Conservation (phyloP, 2,329 filamentous ascomycete species). For the Colletotrichum siamense region DNA sequence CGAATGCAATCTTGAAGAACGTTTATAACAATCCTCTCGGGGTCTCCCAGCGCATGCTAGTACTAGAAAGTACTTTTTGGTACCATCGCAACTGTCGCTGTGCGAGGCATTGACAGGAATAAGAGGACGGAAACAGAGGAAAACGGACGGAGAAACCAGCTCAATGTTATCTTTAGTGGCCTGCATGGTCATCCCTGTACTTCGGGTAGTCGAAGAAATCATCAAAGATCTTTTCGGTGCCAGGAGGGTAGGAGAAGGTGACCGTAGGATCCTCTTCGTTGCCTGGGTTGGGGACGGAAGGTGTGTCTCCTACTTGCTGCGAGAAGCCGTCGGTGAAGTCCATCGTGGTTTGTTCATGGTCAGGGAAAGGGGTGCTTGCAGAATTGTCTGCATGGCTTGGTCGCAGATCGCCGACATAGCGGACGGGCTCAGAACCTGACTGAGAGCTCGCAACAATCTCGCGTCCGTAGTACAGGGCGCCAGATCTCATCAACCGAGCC, state of each 20-base stretch:
- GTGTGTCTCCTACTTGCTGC: neutral
- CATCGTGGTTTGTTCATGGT: neutral
- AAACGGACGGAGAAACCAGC: neutral
- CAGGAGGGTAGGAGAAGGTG: neutral
- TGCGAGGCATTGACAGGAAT: neutral
- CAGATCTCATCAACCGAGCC: neutral
- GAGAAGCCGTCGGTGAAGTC: neutral
- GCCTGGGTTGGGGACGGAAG: neutral
- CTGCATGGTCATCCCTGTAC: neutral
- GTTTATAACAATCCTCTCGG: neutral
- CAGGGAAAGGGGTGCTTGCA: neutral
- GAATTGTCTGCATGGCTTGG: neutral
- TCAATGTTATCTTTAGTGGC: rapidly evolving
- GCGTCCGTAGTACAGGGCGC: neutral
- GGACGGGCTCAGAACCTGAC: neutral
- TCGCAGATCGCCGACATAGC: neutral
- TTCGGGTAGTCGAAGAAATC: neutral
- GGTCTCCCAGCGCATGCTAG: neutral
- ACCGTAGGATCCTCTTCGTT: neutral
- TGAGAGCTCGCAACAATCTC: neutral
- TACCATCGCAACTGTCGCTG: neutral
- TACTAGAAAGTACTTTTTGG: neutral
- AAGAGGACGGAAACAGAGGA: neutral
- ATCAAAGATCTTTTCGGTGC: neutral
- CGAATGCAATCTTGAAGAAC: neutral